phyloP scores from a whole-genome alignment of 2,329 filamentous ascomycete species.

The Fusarium sp. region DNA sequence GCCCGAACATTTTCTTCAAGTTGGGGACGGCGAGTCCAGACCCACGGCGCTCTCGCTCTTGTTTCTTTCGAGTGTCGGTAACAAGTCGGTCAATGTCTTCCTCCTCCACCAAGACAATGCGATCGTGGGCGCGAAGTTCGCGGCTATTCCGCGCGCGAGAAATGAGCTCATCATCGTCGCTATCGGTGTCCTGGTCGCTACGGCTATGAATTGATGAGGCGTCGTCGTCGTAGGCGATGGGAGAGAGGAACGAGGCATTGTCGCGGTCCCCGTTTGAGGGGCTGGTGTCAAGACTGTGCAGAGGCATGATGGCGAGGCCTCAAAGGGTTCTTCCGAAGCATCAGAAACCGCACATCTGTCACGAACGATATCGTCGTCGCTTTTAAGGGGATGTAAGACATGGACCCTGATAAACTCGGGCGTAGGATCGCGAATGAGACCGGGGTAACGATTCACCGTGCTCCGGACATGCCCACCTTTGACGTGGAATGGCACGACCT shows the following conservation, averaged over 20 bases:
- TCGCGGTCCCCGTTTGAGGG: constrained; percentile 47
- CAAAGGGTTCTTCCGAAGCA: constrained; percentile 37
- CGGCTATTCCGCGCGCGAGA: constrained; percentile 76
- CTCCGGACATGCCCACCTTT: constrained; percentile 26
- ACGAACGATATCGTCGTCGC: constrained; percentile 15
- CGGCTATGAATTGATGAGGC: constrained; percentile 76
- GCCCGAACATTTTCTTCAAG: constrained; percentile 63
- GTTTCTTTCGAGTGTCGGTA: constrained; percentile 64
- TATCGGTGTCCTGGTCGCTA: constrained; percentile 82
- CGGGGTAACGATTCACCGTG: constrained; percentile 44
- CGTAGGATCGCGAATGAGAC: constrained; percentile 36
- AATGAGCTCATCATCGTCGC: constrained; percentile 81
- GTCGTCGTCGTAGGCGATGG: constrained; percentile 78
- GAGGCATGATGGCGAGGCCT: constrained; percentile 41
- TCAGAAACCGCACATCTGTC: constrained; percentile 29
- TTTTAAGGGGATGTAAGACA: constrained; percentile 43
- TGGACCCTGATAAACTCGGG: constrained; percentile 37
- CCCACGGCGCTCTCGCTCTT: constrained; percentile 66
- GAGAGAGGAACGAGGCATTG: constrained; percentile 71
- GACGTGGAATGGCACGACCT: constrained; percentile 22
- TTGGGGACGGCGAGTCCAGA: constrained; percentile 67
- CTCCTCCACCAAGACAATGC: constrained; percentile 81
- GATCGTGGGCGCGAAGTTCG: constrained; percentile 79
- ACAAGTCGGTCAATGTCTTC: constrained; percentile 78
- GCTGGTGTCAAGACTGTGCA: constrained; percentile 42